Evolutionary conservation across 306 rosid species (phyloP).

Genomic region (Ormosia emarginata): DNA sequence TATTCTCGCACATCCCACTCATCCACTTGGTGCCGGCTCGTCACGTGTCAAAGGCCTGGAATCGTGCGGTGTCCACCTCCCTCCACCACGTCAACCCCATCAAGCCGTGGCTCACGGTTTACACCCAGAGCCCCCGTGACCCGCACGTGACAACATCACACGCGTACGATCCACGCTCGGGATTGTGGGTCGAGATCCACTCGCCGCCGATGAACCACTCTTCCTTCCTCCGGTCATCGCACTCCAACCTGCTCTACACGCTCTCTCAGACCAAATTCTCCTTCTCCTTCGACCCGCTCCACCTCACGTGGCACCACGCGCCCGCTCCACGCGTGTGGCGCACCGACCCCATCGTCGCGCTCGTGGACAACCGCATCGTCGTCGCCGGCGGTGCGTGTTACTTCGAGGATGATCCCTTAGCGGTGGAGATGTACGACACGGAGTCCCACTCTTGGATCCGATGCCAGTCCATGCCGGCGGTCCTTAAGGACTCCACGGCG

Average conservation of each 20-base stretch:
- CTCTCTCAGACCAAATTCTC: slow-evolving; percentile 41
- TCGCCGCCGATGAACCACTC: slow-evolving; percentile 12
- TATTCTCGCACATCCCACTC: slow-evolving; percentile 58
- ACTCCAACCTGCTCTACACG: slow-evolving; percentile 55
- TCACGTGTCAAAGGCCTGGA: slow-evolving; percentile 58
- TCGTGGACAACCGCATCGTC: slow-evolving; percentile 27
- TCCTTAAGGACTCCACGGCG: slow-evolving; percentile 38
- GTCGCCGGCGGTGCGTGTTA: slow-evolving; percentile 61
- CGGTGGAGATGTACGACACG: slow-evolving; percentile 49
- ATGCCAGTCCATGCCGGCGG: slow-evolving; percentile 49
- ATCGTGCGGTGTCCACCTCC: slow-evolving; percentile 44
- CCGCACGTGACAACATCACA: slow-evolving; percentile 35
- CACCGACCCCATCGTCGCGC: slow-evolving; percentile 52
- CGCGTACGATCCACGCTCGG: slow-evolving; percentile 70
- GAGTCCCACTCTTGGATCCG: slow-evolving; percentile 28
- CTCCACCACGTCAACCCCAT: slow-evolving; percentile 37
- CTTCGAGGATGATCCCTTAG: slow-evolving; percentile 53
- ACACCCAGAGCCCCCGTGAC: slow-evolving; percentile 34
- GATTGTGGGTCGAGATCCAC: slow-evolving; percentile 41
- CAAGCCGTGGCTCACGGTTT: slow-evolving; percentile 68
- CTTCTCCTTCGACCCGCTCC: slow-evolving; percentile 61
- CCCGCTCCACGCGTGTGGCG: slow-evolving; percentile 46
- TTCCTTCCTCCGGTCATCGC: slow-evolving; percentile 49
- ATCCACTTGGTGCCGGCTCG: slow-evolving; percentile 44
- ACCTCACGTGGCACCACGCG: slow-evolving; percentile 39